Evolutionary conservation across 2,329 filamentous ascomycete genomes (phyloP).

Genomic region (Aspergillus pseudoglaucus): DNA sequence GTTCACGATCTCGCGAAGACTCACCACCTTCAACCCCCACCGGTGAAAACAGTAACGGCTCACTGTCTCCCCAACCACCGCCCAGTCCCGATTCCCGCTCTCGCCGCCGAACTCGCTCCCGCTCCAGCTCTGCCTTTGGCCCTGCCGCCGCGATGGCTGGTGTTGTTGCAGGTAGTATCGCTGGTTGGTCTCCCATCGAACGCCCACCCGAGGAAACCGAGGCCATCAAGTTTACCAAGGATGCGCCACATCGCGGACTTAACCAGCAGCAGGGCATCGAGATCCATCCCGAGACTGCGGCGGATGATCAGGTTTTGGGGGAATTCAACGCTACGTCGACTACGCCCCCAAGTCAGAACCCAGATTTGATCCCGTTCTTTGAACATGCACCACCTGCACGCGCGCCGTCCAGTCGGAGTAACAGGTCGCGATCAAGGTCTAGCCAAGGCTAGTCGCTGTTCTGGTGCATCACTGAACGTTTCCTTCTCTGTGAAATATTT

Average conservation of each 20-base stretch:
- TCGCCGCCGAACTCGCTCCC: constrained; percentile 46
- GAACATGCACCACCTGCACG: constrained; percentile 33
- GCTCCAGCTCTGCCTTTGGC: constrained; percentile 54
- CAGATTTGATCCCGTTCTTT: constrained; percentile 39
- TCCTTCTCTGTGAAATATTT: no score
- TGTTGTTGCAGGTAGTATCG: constrained; percentile 59
- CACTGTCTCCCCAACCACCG: constrained; percentile 30
- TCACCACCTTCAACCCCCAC: constrained; percentile 48
- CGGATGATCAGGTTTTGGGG: constrained; percentile 40
- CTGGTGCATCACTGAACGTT: no score
- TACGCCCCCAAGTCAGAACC: constrained; percentile 42
- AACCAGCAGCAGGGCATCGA: constrained; percentile 40
- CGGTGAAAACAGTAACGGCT: constrained; percentile 38
- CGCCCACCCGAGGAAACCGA: constrained; percentile 33
- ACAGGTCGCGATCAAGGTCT: constrained; percentile 32
- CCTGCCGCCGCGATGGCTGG: constrained; percentile 60
- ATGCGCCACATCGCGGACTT: constrained; percentile 32
- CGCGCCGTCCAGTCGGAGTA: constrained; percentile 28
- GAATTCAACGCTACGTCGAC: constrained; percentile 29
- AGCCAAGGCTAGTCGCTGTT: constrained; percentile 21
- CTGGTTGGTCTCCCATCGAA: constrained; percentile 58
- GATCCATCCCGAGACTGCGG: constrained; percentile 41
- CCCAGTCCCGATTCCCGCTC: constrained; percentile 50
- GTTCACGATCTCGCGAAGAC: constrained; percentile 34
- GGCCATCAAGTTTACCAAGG: constrained; percentile 31